Conservation (phyloP, 805 yeast genomes). For the Zygoascus bituminiphila region DNA sequence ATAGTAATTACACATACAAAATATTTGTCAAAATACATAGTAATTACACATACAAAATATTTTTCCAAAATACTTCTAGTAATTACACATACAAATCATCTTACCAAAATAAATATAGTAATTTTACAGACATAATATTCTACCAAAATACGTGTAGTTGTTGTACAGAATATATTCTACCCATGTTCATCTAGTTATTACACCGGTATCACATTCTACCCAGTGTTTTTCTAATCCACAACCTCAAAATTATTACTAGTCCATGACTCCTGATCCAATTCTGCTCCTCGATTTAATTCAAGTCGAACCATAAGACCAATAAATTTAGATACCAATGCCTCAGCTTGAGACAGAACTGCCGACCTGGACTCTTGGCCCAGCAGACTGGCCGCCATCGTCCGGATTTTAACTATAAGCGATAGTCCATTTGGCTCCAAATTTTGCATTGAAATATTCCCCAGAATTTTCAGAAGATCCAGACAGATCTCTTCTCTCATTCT, state of each 20-base stretch:
- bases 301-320: conserved; percentile 7
- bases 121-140: too few species aligned
- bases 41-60: too few species aligned
- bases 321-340: conserved; percentile 7
- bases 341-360: conserved; percentile 5
- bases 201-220: too few species aligned
- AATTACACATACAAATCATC: too few species aligned
- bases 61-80: too few species aligned
- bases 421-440: conserved; percentile 14
- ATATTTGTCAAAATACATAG: too few species aligned
- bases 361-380: neutral
- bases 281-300: conserved; percentile 8
- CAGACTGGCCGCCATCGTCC: conserved; percentile 8
- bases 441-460: conserved; percentile 7
- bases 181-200: too few species aligned
- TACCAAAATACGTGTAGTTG: too few species aligned
- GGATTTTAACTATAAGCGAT: conserved; percentile 5
- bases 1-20: too few species aligned
- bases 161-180: too few species aligned
- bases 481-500: conserved; percentile 8
- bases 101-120: too few species aligned
- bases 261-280: neutral
- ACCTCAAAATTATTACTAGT: neutral
- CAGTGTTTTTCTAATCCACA: too few species aligned
- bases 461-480: conserved; percentile 6